Conservation (phyloP, 2,329 filamentous ascomycete genomes). For the Colletotrichum lindemuthianum region DNA sequence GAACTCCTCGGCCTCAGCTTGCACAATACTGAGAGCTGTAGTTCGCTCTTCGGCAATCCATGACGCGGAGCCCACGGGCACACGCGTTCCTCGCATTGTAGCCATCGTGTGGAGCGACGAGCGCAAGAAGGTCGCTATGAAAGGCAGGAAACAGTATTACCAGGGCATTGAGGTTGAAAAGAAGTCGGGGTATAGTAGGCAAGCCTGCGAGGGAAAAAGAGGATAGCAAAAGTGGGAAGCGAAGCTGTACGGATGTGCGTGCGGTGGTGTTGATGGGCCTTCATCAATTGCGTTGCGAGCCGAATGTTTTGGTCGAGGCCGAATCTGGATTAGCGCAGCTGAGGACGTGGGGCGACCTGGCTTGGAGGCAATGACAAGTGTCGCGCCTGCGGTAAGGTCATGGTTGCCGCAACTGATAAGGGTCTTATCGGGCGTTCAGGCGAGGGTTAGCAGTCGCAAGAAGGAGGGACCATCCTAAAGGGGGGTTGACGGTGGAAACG, state of each 20-base stretch:
- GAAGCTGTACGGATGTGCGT: conserved; percentile 31
- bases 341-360: conserved; percentile 26
- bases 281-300: conserved; percentile 34
- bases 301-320: conserved; percentile 52
- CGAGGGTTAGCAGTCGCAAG: conserved; percentile 5
- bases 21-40: conserved; percentile 78
- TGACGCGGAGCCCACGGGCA: conserved; percentile 80
- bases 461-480: neutral
- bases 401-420: conserved; percentile 25
- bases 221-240: conserved; percentile 37
- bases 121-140: conserved; percentile 32
- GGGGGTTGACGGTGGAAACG: conserved; percentile 20
- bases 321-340: conserved; percentile 46
- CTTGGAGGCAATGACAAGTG: conserved; percentile 29
- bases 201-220: conserved; percentile 26
- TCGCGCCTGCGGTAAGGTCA: conserved; percentile 19
- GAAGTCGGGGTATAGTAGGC: conserved; percentile 23
- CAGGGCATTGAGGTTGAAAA: conserved; percentile 35
- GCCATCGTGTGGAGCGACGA: conserved; percentile 38
- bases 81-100: conserved; percentile 65
- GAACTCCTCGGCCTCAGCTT: conserved; percentile 91
- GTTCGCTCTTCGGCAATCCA: conserved; percentile 90
- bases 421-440: conserved; percentile 26
- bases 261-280: conserved; percentile 34
- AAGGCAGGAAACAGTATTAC: conserved; percentile 26